These are phyloP conservation scores for Massariosphaeria phaeospora DNA, from an alignment of 495 filamentous ascomycete species.

Conservation along the genomic window DNA sequence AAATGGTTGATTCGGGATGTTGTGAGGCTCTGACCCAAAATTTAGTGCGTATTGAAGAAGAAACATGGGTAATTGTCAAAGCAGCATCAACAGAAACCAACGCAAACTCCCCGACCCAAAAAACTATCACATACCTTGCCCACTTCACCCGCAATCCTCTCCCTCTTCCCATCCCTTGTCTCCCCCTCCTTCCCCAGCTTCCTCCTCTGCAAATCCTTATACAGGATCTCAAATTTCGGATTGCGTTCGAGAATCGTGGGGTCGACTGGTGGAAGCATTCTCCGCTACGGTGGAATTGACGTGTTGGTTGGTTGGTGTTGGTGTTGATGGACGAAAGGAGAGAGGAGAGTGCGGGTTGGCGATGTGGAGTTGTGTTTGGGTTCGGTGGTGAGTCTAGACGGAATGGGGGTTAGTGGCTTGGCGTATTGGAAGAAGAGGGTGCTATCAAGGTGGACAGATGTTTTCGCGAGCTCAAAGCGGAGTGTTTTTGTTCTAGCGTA, in stretches of 20 bases:
- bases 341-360: background rate
- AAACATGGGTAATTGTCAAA: background rate
- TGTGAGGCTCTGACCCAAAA: slow-evolving; percentile 27
- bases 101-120: background rate
- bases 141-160: slow-evolving; percentile 33
- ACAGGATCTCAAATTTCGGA: slow-evolving; percentile 40
- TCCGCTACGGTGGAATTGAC: too few species aligned
- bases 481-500: too few species aligned
- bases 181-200: slow-evolving; percentile 41
- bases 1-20: background rate
- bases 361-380: background rate
- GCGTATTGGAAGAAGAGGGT: too few species aligned
- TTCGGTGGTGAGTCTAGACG: background rate
- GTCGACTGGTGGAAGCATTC: slow-evolving; percentile 41
- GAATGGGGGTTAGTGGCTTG: background rate
- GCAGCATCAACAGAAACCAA: background rate
- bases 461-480: too few species aligned
- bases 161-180: slow-evolving; percentile 34
- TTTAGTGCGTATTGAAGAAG: background rate
- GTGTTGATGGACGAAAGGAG: background rate
- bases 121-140: slow-evolving; percentile 21
- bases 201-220: slow-evolving; percentile 36
- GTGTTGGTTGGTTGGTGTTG: background rate
- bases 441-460: too few species aligned
- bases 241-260: slow-evolving; percentile 33